A percentile compares a stretch with the other conserved stretches of the same genome.
These are phyloP conservation scores for Cylindrotheca closterium DNA, from an alignment of 108 stramenopile genomes.

Conservation along the genomic window DNA sequence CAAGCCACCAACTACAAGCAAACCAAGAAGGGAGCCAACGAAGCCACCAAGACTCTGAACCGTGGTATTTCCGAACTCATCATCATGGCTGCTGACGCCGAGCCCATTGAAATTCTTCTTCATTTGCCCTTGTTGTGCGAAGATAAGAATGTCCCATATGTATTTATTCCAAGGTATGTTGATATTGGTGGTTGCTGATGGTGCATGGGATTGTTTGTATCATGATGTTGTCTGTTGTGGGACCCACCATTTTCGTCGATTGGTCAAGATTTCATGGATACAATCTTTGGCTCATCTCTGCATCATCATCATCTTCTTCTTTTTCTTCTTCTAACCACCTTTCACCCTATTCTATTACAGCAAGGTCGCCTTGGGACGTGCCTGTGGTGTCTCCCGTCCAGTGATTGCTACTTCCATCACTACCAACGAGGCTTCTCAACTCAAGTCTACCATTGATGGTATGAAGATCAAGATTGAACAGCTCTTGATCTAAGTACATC, in stretches of 20 bases:
- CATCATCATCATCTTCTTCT: no score
- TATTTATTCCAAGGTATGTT: slow-evolving; percentile 95
- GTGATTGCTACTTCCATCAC: slow-evolving; percentile 97
- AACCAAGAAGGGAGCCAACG: slow-evolving; percentile 99
- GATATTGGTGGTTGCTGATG: no score
- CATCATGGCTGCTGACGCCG: slow-evolving; percentile 99
- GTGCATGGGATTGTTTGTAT: no score
- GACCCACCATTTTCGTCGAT: no score
- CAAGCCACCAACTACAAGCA: slow-evolving; percentile 94
- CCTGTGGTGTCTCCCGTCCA: slow-evolving; percentile 98
- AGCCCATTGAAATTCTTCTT: slow-evolving; percentile 98
- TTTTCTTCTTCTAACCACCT: background rate
- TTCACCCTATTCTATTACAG: slow-evolving; percentile 36
- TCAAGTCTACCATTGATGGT: slow-evolving; percentile 93
- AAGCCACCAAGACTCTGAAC: slow-evolving; percentile 99
- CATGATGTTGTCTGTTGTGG: no score
- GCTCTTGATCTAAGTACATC: slow-evolving; percentile 89
- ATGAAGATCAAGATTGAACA: slow-evolving; percentile 99
- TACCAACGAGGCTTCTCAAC: slow-evolving; percentile 97
- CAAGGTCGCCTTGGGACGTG: slow-evolving; percentile 98
- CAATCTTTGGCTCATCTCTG: background rate
- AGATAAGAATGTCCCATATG: slow-evolving; percentile 99
- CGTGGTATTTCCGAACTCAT: slow-evolving; percentile 98
- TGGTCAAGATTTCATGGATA: background rate
- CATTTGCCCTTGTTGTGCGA: slow-evolving; percentile 99